These are phyloP conservation scores for California macrophylla DNA, from an alignment of 441 rosid genomes.

Conservation along the genomic window DNA sequence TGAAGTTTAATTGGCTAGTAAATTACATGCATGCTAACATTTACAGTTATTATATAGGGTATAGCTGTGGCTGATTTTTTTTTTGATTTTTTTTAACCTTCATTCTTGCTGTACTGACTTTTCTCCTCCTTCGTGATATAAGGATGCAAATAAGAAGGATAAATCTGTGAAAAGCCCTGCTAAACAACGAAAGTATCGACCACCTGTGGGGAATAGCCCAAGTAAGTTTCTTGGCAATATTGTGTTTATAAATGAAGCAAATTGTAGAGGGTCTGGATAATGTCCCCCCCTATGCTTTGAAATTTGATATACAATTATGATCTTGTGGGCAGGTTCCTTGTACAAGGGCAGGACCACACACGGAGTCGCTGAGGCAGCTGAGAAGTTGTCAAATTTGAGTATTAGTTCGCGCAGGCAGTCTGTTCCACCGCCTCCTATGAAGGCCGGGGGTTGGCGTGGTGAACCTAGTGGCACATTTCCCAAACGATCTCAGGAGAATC, in stretches of 20 bases:
- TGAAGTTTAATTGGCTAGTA: background rate
- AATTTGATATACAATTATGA: background rate
- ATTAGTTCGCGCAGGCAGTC: conserved; percentile 37
- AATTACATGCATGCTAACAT: background rate
- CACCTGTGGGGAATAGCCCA: conserved; percentile 66
- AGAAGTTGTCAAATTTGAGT: conserved; percentile 43
- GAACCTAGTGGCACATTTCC: conserved; percentile 46
- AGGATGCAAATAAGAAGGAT: conserved; percentile 47
- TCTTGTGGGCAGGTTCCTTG: conserved; percentile 23
- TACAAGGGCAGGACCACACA: conserved; percentile 33
- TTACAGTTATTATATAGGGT: no score
- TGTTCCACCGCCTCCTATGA: conserved; percentile 44
- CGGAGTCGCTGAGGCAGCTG: conserved; percentile 41
- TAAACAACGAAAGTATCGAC: conserved; percentile 47
- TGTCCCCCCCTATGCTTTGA: background rate
- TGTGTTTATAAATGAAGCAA: background rate
- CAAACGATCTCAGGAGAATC: conserved; percentile 41
- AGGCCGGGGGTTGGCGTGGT: conserved; percentile 60
- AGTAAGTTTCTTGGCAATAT: conserved; percentile 34
- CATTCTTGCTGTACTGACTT: background rate
- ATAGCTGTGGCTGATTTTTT: no score
- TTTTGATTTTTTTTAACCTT: background rate
- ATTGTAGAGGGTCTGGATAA: background rate
- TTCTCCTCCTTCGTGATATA: conserved; percentile 3
- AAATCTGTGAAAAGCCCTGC: conserved; percentile 31